These are phyloP conservation scores for Marsdenia floribunda DNA, from an alignment of 257 asterid species.

Conservation along the genomic window DNA sequence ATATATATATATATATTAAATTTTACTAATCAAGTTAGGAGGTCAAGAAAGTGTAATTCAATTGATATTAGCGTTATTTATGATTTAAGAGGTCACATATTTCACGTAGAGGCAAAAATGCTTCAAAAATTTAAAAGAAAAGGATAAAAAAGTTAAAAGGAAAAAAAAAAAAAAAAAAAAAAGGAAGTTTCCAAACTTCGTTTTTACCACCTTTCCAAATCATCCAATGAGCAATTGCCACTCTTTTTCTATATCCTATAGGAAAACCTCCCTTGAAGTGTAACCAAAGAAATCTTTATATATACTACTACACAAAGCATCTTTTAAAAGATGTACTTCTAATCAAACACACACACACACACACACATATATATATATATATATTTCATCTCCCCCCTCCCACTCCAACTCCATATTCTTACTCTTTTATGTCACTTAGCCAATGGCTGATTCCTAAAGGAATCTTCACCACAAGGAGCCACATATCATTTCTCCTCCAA, in stretches of 20 bases:
- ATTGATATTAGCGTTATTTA: too few relatives aligned
- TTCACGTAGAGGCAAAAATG: too few relatives aligned
- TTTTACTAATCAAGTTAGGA: not conserved
- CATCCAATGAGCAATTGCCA: not conserved
- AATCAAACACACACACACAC: not conserved
- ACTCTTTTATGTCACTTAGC: constrained; percentile 18
- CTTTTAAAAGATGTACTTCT: not conserved
- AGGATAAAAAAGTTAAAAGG: too few relatives aligned
- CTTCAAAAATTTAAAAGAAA: too few relatives aligned
- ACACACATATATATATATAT: too few relatives aligned
- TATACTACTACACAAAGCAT: not conserved
- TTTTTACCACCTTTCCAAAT: not conserved
- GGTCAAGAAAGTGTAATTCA: too few relatives aligned
- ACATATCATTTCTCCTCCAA: constrained; percentile 10
- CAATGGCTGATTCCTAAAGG: constrained; percentile 34
- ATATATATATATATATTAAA: not conserved
- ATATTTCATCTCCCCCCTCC: not conserved
- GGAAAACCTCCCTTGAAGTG: constrained; percentile 9
- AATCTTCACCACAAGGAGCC: constrained; percentile 25
- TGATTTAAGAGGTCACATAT: too few relatives aligned
- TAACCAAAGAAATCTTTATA: constrained; percentile 10
- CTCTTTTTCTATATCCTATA: not conserved
- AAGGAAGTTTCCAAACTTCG: not conserved
- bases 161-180: not conserved
- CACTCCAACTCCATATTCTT: too few relatives aligned